A percentile compares a stretch with the other conserved stretches of the same genome.
Conservation (phyloP, 352 stramenopile species). For the Globisporangium perplexum region DNA sequence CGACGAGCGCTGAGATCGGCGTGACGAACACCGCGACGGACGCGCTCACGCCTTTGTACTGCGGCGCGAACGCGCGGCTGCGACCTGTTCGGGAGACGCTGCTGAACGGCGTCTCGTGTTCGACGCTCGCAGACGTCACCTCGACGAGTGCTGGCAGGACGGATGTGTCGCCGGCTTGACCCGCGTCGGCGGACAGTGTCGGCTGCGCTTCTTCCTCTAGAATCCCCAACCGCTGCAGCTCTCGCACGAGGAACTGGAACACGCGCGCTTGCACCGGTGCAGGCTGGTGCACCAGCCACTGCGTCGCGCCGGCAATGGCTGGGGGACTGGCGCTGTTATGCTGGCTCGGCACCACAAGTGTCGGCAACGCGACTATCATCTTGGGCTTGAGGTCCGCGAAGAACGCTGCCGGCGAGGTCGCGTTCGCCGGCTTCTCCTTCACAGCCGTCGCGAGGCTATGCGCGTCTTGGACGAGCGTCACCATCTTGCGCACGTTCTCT, state of each 20-base stretch:
- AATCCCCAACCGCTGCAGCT: conserved; percentile 1
- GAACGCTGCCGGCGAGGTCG: background rate
- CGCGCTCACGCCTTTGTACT: background rate
- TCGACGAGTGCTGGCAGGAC: too few species aligned
- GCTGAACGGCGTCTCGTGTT: background rate
- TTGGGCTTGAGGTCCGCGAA: background rate
- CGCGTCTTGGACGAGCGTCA: conserved; percentile 8
- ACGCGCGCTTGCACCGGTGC: conserved; percentile 3
- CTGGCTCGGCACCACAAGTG: conserved; percentile 7
- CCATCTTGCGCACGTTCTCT: conserved; percentile 3
- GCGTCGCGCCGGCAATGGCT: background rate
- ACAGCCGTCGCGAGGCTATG: conserved; percentile 10
- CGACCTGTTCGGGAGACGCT: background rate
- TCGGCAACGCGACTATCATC: conserved; percentile 12
- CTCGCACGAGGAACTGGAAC: conserved; percentile 9
- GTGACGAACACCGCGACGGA: conserved; percentile 13
- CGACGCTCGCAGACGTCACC: background rate
- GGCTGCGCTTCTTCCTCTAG: background rate
- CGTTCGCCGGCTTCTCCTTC: background rate
- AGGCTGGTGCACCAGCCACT: conserved; percentile 7
- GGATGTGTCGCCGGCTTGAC: background rate
- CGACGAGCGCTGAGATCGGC: conserved; percentile 8
- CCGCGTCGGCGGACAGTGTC: background rate
- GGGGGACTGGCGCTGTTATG: background rate
- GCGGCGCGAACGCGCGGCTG: conserved; percentile 4